These are phyloP conservation scores for Botrytis paeoniae DNA, from an alignment of 2,329 filamentous ascomycete species.

Conservation along the genomic window DNA sequence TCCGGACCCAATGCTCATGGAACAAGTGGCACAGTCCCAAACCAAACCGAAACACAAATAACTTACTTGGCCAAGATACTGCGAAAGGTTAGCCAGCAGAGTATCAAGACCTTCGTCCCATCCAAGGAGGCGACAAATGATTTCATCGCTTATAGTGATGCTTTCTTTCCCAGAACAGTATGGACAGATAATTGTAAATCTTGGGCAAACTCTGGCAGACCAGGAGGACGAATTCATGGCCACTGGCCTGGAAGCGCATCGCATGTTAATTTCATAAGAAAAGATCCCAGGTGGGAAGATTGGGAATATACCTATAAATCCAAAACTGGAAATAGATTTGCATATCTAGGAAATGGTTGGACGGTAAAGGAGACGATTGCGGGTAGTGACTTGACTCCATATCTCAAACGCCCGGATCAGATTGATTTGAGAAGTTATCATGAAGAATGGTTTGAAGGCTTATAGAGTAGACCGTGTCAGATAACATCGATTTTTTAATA, in stretches of 20 bases:
- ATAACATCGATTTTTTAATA: background rate
- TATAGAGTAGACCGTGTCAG: conserved; percentile 12
- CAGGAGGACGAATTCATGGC: conserved; percentile 63
- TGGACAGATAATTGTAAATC: conserved; percentile 62
- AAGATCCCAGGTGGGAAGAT: conserved; percentile 57
- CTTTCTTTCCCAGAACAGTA: conserved; percentile 54
- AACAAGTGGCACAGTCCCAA: conserved; percentile 61
- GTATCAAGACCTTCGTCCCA: conserved; percentile 60
- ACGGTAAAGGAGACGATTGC: conserved; percentile 55
- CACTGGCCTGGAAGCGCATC: conserved; percentile 67
- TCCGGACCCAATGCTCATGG: conserved; percentile 58
- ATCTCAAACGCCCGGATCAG: conserved; percentile 54
- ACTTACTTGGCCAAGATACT: conserved; percentile 65
- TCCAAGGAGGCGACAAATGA: conserved; percentile 60
- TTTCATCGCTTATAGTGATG: conserved; percentile 57
- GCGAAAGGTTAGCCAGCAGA: conserved; percentile 63
- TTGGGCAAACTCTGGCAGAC: conserved; percentile 67
- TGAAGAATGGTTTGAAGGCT: conserved; percentile 62
- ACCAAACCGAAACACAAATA: conserved; percentile 63
- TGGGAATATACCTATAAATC: conserved; percentile 51
- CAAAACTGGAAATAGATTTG: conserved; percentile 44
- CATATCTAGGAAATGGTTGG: conserved; percentile 67
- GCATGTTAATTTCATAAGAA: conserved; percentile 57
- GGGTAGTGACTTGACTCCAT: conserved; percentile 59
- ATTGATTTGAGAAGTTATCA: conserved; percentile 61